Conservation (phyloP, 2,329 filamentous ascomycete genomes). For the Neonectria faginata region DNA sequence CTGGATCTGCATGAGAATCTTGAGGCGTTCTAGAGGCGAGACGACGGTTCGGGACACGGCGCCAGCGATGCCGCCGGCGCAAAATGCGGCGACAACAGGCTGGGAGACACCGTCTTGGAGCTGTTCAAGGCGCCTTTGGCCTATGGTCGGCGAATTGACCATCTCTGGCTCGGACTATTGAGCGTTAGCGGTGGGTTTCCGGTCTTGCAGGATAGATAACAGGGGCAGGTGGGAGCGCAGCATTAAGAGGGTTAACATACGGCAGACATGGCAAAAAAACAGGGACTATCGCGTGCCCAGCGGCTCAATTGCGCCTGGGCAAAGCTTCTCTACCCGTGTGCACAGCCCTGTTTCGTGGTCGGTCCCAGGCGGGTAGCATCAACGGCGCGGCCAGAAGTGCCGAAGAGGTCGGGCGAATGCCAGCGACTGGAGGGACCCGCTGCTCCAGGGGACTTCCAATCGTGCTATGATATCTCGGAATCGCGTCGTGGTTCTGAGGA, state of each 20-base stretch:
- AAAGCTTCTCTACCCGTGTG: slow-evolving; percentile 33
- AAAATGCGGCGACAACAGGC: slow-evolving; percentile 90
- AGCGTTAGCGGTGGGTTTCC: slow-evolving; percentile 29
- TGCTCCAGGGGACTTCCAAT: slow-evolving; percentile 10
- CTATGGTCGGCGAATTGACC: slow-evolving; percentile 43
- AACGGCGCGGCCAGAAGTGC: slow-evolving; percentile 27
- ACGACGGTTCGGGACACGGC: slow-evolving; percentile 98
- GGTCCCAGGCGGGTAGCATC: slow-evolving; percentile 35
- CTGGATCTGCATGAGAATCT: slow-evolving; percentile 98
- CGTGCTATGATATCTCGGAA: slow-evolving; percentile 29
- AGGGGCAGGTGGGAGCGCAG: neutral
- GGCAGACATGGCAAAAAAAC: slow-evolving; percentile 46
- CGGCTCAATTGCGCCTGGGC: slow-evolving; percentile 35
- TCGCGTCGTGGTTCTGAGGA: slow-evolving; percentile 31
- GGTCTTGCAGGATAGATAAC: neutral
- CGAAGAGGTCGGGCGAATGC: slow-evolving; percentile 11
- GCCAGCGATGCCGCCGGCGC: slow-evolving; percentile 92
- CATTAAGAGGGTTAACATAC: slow-evolving; percentile 38
- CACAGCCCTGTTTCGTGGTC: slow-evolving; percentile 32
- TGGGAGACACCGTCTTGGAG: slow-evolving; percentile 73
- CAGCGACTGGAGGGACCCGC: neutral
- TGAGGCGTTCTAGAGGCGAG: slow-evolving; percentile 92
- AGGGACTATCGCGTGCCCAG: slow-evolving; percentile 22
- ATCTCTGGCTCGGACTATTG: slow-evolving; percentile 45
- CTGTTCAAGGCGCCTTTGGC: slow-evolving; percentile 46